Conservation (phyloP, 805 yeast species). For the Zygosaccharomyces siamensis region DNA sequence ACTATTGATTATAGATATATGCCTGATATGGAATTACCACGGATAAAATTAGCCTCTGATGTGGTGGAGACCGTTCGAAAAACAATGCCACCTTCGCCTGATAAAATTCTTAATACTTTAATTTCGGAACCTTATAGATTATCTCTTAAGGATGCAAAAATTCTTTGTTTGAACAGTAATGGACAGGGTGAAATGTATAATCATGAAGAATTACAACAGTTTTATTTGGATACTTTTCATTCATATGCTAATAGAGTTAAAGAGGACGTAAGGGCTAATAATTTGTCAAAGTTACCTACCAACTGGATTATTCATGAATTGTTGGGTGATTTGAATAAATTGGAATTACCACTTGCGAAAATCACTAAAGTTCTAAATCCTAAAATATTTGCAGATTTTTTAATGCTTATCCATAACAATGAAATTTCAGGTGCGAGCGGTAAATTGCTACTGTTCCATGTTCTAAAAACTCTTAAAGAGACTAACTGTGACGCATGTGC, state of each 20-base stretch:
- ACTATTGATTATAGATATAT: slow-evolving; percentile 86
- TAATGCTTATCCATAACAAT: slow-evolving; percentile 45
- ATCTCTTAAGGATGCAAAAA: slow-evolving; percentile 68
- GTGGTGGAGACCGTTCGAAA: slow-evolving; percentile 41
- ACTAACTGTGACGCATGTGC: slow-evolving; percentile 12
- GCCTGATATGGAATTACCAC: slow-evolving; percentile 89
- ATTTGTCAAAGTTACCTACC: slow-evolving; percentile 41
- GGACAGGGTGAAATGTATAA: slow-evolving; percentile 26
- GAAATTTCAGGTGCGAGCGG: slow-evolving; percentile 63
- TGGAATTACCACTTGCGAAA: slow-evolving; percentile 36
- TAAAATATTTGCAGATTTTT: slow-evolving; percentile 48
- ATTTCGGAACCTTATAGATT: slow-evolving; percentile 48
- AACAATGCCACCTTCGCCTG: slow-evolving; percentile 58
- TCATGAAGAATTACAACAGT: slow-evolving; percentile 41
- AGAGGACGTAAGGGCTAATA: slow-evolving; percentile 20
- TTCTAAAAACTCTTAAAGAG: slow-evolving; percentile 48
- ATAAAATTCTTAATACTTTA: slow-evolving; percentile 46
- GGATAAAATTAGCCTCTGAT: slow-evolving; percentile 40
- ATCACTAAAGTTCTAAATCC: slow-evolving; percentile 36
- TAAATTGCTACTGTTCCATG: slow-evolving; percentile 55
- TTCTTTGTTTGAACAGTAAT: slow-evolving; percentile 49
- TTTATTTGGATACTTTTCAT: slow-evolving; percentile 41
- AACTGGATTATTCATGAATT: slow-evolving; percentile 85
- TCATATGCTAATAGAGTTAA: slow-evolving; percentile 33
- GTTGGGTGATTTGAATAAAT: slow-evolving; percentile 60